Conservation (phyloP, 164 flowering plant species). For the Santalum album region DNA sequence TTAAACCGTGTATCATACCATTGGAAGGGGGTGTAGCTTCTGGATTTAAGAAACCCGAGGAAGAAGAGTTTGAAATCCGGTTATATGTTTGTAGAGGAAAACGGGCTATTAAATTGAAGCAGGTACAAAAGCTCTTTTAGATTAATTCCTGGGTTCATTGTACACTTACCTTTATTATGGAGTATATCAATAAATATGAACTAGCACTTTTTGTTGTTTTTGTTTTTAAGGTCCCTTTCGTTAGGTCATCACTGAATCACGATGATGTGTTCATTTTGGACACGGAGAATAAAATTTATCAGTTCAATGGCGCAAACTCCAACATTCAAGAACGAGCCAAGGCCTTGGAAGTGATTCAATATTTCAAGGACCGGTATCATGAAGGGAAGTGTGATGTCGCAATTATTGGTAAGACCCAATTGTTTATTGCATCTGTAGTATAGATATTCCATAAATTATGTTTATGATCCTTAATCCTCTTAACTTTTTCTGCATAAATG, state of each 20-base stretch:
- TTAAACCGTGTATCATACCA: conserved; percentile 94
- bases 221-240: conserved; percentile 76
- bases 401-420: conserved; percentile 62
- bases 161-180: neutral
- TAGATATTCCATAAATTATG: neutral
- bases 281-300: conserved; percentile 79
- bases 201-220: conserved; percentile 14
- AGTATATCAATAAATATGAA: conserved; percentile 8
- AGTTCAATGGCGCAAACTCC: conserved; percentile 98
- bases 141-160: neutral
- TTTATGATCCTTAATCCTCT: neutral
- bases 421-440: neutral
- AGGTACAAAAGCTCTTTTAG: conserved; percentile 34
- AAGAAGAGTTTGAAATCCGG: conserved; percentile 85
- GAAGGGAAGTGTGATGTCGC: conserved; percentile 92
- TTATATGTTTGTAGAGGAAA: conserved; percentile 85
- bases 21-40: conserved; percentile 98
- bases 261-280: conserved; percentile 98
- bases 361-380: conserved; percentile 85
- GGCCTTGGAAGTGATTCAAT: conserved; percentile 95
- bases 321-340: conserved; percentile 98
- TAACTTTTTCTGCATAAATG: conserved; percentile 1
- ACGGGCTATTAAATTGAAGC: conserved; percentile 82
- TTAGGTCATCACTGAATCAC: conserved; percentile 89
- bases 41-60: conserved; percentile 77